Conservation (phyloP, 805 yeast genomes). For the Cyberlindnera americana region DNA sequence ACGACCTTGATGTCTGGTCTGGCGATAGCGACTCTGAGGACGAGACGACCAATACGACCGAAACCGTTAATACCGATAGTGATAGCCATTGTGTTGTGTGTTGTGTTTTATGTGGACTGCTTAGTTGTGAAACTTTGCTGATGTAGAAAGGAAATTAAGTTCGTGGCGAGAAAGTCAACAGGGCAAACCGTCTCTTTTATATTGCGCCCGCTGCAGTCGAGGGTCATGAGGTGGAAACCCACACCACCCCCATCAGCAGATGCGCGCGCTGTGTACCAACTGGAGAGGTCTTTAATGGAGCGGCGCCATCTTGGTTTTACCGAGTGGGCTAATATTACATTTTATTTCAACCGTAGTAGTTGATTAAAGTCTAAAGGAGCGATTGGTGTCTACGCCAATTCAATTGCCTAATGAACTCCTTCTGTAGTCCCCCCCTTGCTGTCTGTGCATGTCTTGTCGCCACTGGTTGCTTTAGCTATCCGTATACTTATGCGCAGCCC, state of each 20-base stretch:
- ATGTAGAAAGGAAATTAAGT: background rate
- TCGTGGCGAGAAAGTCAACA: background rate
- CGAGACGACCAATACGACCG: conserved; percentile 93
- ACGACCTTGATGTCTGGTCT: conserved; percentile 57
- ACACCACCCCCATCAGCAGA: conserved; percentile 14
- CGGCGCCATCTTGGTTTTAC: too few species aligned
- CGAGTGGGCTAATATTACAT: too few species aligned
- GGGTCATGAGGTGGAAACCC: conserved; percentile 13
- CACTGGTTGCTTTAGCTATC: too few species aligned
- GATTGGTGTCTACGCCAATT: too few species aligned
- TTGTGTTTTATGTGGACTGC: background rate
- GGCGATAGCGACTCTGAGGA: conserved; percentile 71
- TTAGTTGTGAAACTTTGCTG: conserved; percentile 6
- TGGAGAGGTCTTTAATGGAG: background rate
- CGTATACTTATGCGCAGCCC: conserved; percentile 1
- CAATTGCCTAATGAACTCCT: too few species aligned
- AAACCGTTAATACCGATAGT: conserved; percentile 84
- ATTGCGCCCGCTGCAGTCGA: conserved; percentile 2
- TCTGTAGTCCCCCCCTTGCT: too few species aligned
- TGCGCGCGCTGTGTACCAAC: conserved; percentile 6
- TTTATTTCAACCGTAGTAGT: too few species aligned
- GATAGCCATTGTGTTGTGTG: conserved; percentile 21
- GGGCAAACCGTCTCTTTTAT: conserved; percentile 2
- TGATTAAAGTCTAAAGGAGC: too few species aligned
- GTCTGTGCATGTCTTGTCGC: too few species aligned